A percentile compares a stretch with the other conserved stretches of the same genome.
Conservation (phyloP, 169 alveolate species). For the Plasmodium reichenowi region DNA sequence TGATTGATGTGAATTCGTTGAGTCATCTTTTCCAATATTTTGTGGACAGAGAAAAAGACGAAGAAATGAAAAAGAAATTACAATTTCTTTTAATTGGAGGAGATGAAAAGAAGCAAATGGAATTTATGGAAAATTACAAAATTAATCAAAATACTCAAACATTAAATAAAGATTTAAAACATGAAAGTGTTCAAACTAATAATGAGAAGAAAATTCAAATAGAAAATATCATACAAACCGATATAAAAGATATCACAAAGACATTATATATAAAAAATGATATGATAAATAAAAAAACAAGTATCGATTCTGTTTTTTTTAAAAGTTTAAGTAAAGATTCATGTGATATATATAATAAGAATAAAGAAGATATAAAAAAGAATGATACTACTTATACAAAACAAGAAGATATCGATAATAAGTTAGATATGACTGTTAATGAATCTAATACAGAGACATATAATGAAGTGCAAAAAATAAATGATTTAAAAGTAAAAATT, state of each 20-base stretch:
- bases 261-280: conserved; percentile 30
- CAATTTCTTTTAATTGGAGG: conserved; percentile 20
- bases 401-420: neutral
- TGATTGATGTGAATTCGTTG: conserved; percentile 30
- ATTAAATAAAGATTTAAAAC: conserved; percentile 11
- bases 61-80: conserved; percentile 11
- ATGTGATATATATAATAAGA: neutral
- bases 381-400: neutral
- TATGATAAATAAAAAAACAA: conserved; percentile 68
- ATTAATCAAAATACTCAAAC: conserved; percentile 57
- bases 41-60: conserved; percentile 38
- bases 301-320: conserved; percentile 75
- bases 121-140: neutral
- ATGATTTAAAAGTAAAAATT: conserved; percentile 57
- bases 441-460: conserved; percentile 29
- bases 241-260: conserved; percentile 45
- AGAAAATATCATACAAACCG: conserved; percentile 57
- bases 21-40: conserved; percentile 28
- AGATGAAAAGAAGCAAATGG: neutral
- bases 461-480: conserved; percentile 52
- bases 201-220: neutral
- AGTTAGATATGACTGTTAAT: neutral
- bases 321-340: conserved; percentile 54
- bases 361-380: neutral
- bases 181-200: conserved; percentile 53